Conservation (phyloP, 225 moss, liverwort and hornwort species). For the Climacium dendroides region DNA sequence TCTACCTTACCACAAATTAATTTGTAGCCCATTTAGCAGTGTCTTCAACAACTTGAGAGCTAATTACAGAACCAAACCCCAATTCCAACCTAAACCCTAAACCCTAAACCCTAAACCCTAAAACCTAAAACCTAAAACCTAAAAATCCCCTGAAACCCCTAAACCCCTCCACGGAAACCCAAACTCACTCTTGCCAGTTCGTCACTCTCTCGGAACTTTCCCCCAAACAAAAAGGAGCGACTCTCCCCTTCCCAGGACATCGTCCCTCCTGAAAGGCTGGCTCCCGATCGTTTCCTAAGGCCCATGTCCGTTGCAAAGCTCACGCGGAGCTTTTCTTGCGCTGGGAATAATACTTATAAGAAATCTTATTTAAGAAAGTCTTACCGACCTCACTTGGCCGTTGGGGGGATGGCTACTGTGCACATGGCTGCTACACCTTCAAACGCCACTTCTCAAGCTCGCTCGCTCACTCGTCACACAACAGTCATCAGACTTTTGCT, state of each 20-base stretch:
- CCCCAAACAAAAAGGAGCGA: too few relatives aligned
- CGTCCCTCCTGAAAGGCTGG: neutral
- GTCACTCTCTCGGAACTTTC: neutral
- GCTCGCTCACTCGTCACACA: too few relatives aligned
- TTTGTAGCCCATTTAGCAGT: neutral
- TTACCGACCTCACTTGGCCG: neutral
- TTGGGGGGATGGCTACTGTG: neutral
- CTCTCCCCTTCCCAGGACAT: neutral
- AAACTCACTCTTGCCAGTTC: too few relatives aligned
- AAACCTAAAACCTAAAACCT: neutral
- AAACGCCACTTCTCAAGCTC: neutral
- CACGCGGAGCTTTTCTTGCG: neutral
- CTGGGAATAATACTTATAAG: neutral
- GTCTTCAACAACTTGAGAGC: neutral
- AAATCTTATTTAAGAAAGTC: neutral
- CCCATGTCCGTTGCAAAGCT: neutral
- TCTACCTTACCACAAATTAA: neutral
- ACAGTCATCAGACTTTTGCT: neutral
- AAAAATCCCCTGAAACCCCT: neutral
- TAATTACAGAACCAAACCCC: neutral
- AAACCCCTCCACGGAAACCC: too few relatives aligned
- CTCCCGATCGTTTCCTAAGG: neutral
- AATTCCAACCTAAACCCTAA: neutral
- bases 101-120: neutral
- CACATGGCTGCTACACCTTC: neutral